Conservation (phyloP, 306 rosid species). For the Lagenaria siceraria region DNA sequence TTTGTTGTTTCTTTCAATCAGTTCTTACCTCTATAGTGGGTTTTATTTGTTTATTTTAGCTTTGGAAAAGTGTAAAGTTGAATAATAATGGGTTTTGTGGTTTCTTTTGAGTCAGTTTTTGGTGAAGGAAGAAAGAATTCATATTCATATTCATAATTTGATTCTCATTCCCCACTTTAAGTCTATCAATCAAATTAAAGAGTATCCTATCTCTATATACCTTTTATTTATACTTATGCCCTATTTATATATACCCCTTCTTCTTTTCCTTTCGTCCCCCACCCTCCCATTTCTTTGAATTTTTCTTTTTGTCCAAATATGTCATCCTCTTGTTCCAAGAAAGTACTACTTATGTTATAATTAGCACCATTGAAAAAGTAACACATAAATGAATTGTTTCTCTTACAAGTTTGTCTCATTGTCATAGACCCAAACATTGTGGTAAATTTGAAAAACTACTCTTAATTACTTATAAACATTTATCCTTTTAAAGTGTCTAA, state of each 20-base stretch:
- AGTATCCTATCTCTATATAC: not conserved
- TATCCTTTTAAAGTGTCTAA: not conserved
- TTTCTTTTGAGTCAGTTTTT: not conserved
- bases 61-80: not conserved
- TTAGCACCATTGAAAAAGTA: not conserved
- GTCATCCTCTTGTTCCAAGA: not conserved
- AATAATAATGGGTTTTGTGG: not conserved
- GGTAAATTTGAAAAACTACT: not conserved
- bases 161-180: not conserved
- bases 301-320: not conserved
- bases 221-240: not conserved
- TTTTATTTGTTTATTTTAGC: not conserved
- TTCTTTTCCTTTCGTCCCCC: not conserved
- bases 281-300: not conserved
- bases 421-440: not conserved
- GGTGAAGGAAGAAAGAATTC: not conserved
- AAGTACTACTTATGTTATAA: not conserved
- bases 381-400: not conserved
- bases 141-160: not conserved
- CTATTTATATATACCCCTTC: not conserved
- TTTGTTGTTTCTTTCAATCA: not conserved
- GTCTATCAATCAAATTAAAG: constrained; percentile 2
- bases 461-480: too few species aligned
- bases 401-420: not conserved
- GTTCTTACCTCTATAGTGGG: not conserved